Evolutionary conservation across 2,329 filamentous ascomycete species (phyloP).

Genomic region (Verticillium nonalfalfae): DNA sequence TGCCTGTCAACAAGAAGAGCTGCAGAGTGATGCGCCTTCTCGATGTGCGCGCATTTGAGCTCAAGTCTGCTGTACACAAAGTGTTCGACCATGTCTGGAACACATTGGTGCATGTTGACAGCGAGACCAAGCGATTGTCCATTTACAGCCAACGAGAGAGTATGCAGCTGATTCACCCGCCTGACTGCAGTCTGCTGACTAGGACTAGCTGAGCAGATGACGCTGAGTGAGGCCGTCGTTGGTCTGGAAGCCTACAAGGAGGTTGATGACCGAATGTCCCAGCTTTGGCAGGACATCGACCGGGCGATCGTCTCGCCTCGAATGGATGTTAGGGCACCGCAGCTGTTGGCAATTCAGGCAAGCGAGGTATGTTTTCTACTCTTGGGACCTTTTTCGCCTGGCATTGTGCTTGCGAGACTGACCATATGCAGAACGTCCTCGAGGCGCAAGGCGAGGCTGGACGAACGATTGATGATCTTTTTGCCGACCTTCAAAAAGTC

Average conservation of each 20-base stretch:
- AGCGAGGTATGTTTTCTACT: constrained; percentile 3
- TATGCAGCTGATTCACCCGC: constrained; percentile 16
- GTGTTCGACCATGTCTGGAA: constrained; percentile 68
- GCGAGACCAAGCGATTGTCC: constrained; percentile 44
- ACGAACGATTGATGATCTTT: constrained; percentile 40
- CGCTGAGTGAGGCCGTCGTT: constrained; percentile 44
- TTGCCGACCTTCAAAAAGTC: constrained; percentile 45
- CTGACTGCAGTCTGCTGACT: constrained; percentile 13
- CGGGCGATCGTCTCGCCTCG: constrained; percentile 54
- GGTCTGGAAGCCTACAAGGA: constrained; percentile 55
- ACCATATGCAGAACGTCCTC: constrained; percentile 32
- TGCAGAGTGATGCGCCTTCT: constrained; percentile 61
- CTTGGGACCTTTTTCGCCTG: neutral
- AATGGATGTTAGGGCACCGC: constrained; percentile 33
- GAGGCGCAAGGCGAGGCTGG: constrained; percentile 34
- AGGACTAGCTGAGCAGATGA: constrained; percentile 42
- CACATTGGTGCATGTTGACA: constrained; percentile 57
- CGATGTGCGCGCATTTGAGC: constrained; percentile 55
- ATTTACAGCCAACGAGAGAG: constrained; percentile 48
- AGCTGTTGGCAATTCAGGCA: constrained; percentile 30
- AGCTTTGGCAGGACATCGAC: constrained; percentile 58
- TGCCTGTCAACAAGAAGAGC: constrained; percentile 55
- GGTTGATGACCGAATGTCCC: constrained; percentile 51
- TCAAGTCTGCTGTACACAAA: constrained; percentile 61
- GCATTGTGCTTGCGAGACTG: constrained; percentile 3